These are phyloP conservation scores for Melaleuca quinquenervia DNA, from an alignment of 345 rosid species.

Conservation along the genomic window DNA sequence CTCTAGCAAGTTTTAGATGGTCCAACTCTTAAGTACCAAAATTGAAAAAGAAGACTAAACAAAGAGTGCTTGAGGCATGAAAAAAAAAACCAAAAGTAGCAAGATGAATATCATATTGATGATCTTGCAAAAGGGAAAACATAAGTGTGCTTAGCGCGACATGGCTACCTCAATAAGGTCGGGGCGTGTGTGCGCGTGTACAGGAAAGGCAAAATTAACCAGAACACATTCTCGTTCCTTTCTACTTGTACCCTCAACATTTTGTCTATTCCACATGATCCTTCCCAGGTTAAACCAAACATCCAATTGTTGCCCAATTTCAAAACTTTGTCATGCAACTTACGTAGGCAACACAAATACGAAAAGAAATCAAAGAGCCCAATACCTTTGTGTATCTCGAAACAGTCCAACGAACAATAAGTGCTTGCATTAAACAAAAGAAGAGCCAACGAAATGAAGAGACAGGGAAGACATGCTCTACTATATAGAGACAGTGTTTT, in stretches of 20 bases:
- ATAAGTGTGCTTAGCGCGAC: neutral
- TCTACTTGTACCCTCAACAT: neutral
- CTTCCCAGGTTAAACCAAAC: too few species aligned
- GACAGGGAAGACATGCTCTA: too few species aligned
- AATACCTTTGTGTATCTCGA: conserved; percentile 34
- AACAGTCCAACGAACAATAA: conserved; percentile 53
- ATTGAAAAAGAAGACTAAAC: neutral
- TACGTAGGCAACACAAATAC: neutral
- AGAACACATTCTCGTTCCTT: neutral
- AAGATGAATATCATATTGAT: neutral
- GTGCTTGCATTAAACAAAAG: too few species aligned
- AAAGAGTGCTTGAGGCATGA: neutral
- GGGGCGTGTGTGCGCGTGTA: too few species aligned
- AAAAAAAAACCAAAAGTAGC: neutral
- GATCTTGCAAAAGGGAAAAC: neutral
- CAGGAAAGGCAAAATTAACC: neutral
- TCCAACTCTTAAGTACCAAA: neutral
- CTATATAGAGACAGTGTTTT: too few species aligned
- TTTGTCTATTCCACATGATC: too few species aligned
- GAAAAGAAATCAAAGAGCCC: neutral
- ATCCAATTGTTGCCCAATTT: neutral
- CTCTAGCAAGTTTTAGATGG: neutral
- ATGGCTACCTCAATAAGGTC: neutral
- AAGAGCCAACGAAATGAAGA: too few species aligned
- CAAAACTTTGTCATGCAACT: neutral